These are phyloP conservation scores for Cinnamomum chago DNA, from an alignment of 164 flowering plant species.

Conservation along the genomic window DNA sequence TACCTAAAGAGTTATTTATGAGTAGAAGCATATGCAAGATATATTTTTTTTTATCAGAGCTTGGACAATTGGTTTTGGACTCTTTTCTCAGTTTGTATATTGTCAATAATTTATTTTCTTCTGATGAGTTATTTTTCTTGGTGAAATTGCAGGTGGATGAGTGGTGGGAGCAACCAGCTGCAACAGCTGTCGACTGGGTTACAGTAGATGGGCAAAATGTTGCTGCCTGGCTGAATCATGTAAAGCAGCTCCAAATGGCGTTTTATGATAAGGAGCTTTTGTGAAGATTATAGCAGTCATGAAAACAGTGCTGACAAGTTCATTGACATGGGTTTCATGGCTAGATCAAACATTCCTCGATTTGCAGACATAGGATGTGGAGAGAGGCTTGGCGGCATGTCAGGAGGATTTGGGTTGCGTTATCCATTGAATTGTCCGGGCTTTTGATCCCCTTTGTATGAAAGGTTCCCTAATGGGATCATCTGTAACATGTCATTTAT, in stretches of 20 bases:
- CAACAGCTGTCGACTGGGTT: conserved; percentile 92
- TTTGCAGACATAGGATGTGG: background rate
- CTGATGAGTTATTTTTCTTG: background rate
- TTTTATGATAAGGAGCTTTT: conserved; percentile 68
- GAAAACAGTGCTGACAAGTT: background rate
- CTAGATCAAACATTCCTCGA: background rate
- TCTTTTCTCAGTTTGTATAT: too few species aligned
- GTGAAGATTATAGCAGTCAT: conserved; percentile 8
- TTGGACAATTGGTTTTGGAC: too few species aligned
- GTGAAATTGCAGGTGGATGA: conserved; percentile 66
- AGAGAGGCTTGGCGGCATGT: background rate
- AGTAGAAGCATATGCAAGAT: too few species aligned
- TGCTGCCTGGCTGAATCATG: conserved; percentile 89
- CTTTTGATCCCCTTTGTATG: background rate
- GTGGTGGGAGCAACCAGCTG: conserved; percentile 99
- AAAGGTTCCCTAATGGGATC: background rate
- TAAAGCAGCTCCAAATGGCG: conserved; percentile 84
- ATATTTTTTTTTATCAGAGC: too few species aligned
- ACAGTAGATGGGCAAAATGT: conserved; percentile 86
- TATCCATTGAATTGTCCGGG: background rate
- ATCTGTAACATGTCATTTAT: background rate
- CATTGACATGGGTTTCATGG: background rate
- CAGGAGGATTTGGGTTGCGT: too few species aligned
- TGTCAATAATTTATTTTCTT: background rate
- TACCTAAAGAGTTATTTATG: too few species aligned